Evolutionary conservation across 495 filamentous ascomycete species (phyloP).

Genomic region (Aspergillus haitiensis): DNA sequence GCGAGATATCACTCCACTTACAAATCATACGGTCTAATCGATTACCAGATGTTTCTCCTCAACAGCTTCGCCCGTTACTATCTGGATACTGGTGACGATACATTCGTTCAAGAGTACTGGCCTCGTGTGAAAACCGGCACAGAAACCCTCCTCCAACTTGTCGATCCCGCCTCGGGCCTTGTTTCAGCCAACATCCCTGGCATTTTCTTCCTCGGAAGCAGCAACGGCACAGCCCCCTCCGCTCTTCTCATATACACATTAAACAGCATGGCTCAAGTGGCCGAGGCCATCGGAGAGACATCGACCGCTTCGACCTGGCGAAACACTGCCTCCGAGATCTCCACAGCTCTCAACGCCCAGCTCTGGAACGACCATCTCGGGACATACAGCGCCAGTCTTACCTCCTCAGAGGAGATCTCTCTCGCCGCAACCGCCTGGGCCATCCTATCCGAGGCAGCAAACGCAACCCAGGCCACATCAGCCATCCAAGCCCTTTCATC

Average conservation of each 20-base stretch:
- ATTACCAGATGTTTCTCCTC: slow-evolving; percentile 20
- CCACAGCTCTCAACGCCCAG: slow-evolving; percentile 9
- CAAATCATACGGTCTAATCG: slow-evolving; percentile 16
- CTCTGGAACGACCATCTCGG: slow-evolving; percentile 11
- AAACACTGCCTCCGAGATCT: neutral
- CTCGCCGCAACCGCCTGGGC: slow-evolving; percentile 7
- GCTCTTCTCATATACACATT: slow-evolving; percentile 14
- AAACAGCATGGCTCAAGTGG: slow-evolving; percentile 3
- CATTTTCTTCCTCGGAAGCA: slow-evolving; percentile 8
- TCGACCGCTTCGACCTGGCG: neutral
- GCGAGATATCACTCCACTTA: slow-evolving; percentile 17
- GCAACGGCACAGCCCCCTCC: slow-evolving; percentile 12
- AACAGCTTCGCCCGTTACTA: slow-evolving; percentile 20
- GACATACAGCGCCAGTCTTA: slow-evolving; percentile 1
- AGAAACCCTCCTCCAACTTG: slow-evolving; percentile 15
- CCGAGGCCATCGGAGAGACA: neutral
- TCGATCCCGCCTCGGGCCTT: slow-evolving; percentile 21
- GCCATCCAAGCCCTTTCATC: slow-evolving; percentile 11
- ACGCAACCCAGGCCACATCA: slow-evolving; percentile 3
- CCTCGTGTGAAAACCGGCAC: slow-evolving; percentile 8
- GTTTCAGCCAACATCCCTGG: slow-evolving; percentile 15
- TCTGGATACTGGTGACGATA: slow-evolving; percentile 8
- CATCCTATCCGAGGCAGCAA: slow-evolving; percentile 5
- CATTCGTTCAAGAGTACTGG: slow-evolving; percentile 15
- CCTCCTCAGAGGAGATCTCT: neutral